Evolutionary conservation across 192 early-diverging fungal genomes (phyloP).

Genomic region (Backusella luteola): DNA sequence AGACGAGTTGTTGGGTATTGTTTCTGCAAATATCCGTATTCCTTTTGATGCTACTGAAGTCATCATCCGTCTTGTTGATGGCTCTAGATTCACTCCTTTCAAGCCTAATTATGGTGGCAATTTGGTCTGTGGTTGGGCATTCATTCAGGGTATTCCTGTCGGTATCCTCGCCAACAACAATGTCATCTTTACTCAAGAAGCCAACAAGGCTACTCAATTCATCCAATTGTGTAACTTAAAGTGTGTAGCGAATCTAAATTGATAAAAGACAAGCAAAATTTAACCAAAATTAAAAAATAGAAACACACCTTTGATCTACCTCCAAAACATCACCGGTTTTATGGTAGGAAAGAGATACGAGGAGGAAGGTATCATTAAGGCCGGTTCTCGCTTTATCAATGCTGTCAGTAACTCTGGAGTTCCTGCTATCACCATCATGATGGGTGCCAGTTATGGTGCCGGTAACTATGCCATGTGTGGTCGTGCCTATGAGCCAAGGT

Average conservation of each 20-base stretch:
- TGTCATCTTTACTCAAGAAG: constrained; percentile 59
- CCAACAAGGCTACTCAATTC: constrained; percentile 72
- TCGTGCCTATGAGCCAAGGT: constrained; percentile 62
- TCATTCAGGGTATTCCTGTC: constrained; percentile 61
- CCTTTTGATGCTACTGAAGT: constrained; percentile 66
- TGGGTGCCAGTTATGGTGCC: constrained; percentile 68
- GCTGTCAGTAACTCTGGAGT: constrained; percentile 62
- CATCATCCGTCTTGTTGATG: constrained; percentile 64
- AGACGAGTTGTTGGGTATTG: constrained; percentile 64
- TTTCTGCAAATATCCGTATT: constrained; percentile 62
- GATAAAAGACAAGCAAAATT: neutral
- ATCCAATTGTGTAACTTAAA: constrained; percentile 64
- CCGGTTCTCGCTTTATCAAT: constrained; percentile 65
- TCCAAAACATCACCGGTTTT: constrained; percentile 72
- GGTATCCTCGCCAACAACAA: constrained; percentile 69
- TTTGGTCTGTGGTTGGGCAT: constrained; percentile 62
- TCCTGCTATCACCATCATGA: constrained; percentile 59
- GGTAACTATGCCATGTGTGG: constrained; percentile 73
- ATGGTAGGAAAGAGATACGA: constrained; percentile 69
- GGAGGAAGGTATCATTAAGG: constrained; percentile 71
- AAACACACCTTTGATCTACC: constrained; percentile 57
- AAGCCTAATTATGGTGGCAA: constrained; percentile 67
- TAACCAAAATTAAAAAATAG: constrained; percentile 17
- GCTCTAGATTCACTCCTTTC: constrained; percentile 61
- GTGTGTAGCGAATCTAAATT: constrained; percentile 11